A percentile compares a stretch with the other conserved stretches of the same genome.
phyloP scores from a whole-genome alignment of 2,329 filamentous ascomycete genomes.

The Diaporthe citrichinensis region DNA sequence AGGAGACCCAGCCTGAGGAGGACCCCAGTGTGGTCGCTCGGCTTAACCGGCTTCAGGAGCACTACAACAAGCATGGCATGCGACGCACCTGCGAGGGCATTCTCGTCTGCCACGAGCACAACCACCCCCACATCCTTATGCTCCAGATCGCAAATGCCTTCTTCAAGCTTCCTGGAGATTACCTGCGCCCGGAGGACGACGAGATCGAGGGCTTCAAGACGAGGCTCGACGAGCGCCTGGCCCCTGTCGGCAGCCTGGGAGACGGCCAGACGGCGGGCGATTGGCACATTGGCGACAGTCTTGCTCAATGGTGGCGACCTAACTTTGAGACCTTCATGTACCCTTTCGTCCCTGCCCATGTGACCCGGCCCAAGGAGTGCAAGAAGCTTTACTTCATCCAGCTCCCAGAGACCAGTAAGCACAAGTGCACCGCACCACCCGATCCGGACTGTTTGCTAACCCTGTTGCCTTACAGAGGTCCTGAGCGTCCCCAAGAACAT shows the following conservation, averaged over 20 bases:
- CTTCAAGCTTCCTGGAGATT: slow-evolving; percentile 98
- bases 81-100: slow-evolving; percentile 97
- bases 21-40: slow-evolving; percentile 95
- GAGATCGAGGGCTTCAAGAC: slow-evolving; percentile 96
- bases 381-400: slow-evolving; percentile 99
- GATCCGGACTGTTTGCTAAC: neutral
- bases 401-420: slow-evolving; percentile 88
- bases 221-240: slow-evolving; percentile 91
- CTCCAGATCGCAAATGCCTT: slow-evolving; percentile 99
- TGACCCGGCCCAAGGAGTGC: slow-evolving; percentile 97
- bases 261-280: slow-evolving; percentile 88
- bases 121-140: slow-evolving; percentile 99
- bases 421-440: neutral
- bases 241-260: slow-evolving; percentile 88
- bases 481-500: slow-evolving; percentile 99
- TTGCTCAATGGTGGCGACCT: slow-evolving; percentile 98
- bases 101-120: slow-evolving; percentile 98
- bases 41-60: slow-evolving; percentile 93
- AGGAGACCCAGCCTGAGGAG: slow-evolving; percentile 98
- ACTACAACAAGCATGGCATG: slow-evolving; percentile 95
- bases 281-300: slow-evolving; percentile 94
- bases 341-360: slow-evolving; percentile 95
- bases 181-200: slow-evolving; percentile 88
- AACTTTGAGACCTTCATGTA: slow-evolving; percentile 99
- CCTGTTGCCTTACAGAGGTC: slow-evolving; percentile 74